Base-by-base conservation (phyloP, 2,329 filamentous ascomycete species). In the Claviceps sp. region DNA sequence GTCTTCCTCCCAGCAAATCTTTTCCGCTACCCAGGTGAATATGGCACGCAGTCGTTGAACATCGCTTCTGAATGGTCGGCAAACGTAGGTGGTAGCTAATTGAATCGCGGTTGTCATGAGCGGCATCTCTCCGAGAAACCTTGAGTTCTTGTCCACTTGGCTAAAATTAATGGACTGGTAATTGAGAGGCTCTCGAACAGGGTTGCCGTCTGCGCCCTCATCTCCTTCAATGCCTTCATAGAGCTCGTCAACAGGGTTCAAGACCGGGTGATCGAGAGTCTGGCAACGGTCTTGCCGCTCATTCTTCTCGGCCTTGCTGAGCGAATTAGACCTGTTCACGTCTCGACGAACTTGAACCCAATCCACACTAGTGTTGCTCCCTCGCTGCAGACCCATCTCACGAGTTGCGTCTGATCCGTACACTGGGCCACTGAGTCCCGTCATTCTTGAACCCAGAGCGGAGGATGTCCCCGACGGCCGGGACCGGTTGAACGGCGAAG, bases 281-380 rank as follows among this genome's bases (percentile, higher is more conserved):
- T 95, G 85, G 62, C 90, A 96, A 50, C 91, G 80, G 60, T 98
- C 91, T 44, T 80, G 83, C 50, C 91, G 77, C 64, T 98, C 93
- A 40, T 82, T 76, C 20, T 84, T 79, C 69, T 98, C 93, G 57
- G 91, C 93, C 55, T 83, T 84, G 66, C 90, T 95, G 39, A 96
- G 74, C 0, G 91, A 93, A 62, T 95, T 97, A 3, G 91, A 95
- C 38, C 93, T 80, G 66, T 98, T 97, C 46, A 98, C 85, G 67
- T 98, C 94, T 45, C 93, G 82, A 38, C 93, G 85, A 22, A 97
- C 89, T 65, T 97, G 90, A n/a, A 98, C 89, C 90, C 93, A 98
- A 64, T 97, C 91, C 14, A 86, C 77, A 11, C 71, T 71, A 34
- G 29, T 34, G 13, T 23, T 26, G 20, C 71, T 59, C 39, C 72